These are phyloP conservation scores for Vigna radiata DNA, from an alignment of 306 rosid species.

Conservation along the genomic window DNA sequence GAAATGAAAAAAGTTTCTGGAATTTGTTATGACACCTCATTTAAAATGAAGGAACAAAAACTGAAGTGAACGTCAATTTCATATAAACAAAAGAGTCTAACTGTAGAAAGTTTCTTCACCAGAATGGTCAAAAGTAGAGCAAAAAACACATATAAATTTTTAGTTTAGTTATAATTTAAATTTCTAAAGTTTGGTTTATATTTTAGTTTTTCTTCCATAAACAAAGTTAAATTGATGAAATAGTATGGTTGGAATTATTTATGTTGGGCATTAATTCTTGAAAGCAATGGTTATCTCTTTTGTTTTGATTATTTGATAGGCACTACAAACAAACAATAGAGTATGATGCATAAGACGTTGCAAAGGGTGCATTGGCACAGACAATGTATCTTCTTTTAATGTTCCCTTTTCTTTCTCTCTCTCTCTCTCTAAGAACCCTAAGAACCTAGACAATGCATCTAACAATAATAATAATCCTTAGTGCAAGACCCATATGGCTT, in stretches of 20 bases:
- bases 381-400: slow-evolving; percentile 48
- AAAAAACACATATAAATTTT: too few species aligned
- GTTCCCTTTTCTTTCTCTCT: slow-evolving; percentile 27
- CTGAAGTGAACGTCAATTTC: too few species aligned
- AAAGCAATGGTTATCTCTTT: slow-evolving; percentile 29
- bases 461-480: slow-evolving; percentile 40
- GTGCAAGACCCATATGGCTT: slow-evolving; percentile 52
- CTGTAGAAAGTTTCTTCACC: too few species aligned
- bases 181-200: too few species aligned
- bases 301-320: neutral
- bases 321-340: slow-evolving; percentile 47
- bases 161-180: too few species aligned
- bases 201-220: too few species aligned
- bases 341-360: slow-evolving; percentile 51
- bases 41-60: too few species aligned
- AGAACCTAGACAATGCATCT: slow-evolving; percentile 49
- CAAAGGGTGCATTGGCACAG: slow-evolving; percentile 39
- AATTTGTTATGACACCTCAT: too few species aligned
- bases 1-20: too few species aligned
- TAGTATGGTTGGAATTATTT: slow-evolving; percentile 3
- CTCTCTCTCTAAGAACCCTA: neutral
- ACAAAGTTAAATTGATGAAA: neutral
- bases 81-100: too few species aligned
- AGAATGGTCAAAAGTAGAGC: too few species aligned
- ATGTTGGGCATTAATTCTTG: slow-evolving; percentile 26